phyloP scores from a whole-genome alignment of 1,284 basidiomycete genomes.

The Moesziomyces antarcticus region DNA sequence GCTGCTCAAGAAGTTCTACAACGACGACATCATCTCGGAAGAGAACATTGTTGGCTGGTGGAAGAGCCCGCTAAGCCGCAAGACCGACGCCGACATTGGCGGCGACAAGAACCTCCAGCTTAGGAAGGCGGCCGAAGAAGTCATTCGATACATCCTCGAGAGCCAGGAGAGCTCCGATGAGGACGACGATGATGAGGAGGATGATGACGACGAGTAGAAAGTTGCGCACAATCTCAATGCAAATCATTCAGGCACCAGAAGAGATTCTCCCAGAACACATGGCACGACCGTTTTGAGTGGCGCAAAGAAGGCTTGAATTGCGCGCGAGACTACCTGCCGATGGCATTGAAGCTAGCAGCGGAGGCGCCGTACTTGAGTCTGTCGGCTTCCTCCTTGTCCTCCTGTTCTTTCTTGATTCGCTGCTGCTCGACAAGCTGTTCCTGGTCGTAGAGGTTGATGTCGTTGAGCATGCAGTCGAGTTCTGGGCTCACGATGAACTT shows the following conservation, averaged over 20 bases:
- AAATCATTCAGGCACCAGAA: not conserved
- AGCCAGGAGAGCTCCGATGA: conserved; percentile 66
- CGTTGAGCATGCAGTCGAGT: conserved; percentile 79
- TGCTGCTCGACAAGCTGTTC: conserved; percentile 22
- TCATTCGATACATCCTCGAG: conserved; percentile 68
- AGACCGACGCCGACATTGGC: conserved; percentile 14
- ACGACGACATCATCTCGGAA: conserved; percentile 69
- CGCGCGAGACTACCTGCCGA: conserved; percentile 9
- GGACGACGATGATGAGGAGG: conserved; percentile 52
- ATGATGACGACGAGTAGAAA: conserved; percentile 20
- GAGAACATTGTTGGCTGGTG: conserved; percentile 69
- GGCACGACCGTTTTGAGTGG: not conserved
- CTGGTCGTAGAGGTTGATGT: conserved; percentile 59
- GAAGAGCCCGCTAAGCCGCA: conserved; percentile 46
- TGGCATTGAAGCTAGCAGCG: conserved; percentile 5
- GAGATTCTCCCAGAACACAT: not conserved
- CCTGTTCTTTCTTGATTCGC: conserved; percentile 7
- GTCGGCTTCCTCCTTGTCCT: conserved; percentile 26
- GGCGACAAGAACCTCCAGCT: conserved; percentile 65
- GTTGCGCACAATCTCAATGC: conserved; percentile 1
- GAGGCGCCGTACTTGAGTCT: conserved; percentile 22
- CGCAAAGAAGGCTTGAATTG: too few relatives aligned
- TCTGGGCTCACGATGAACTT: conserved; percentile 88
- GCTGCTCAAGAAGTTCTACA: conserved; percentile 69
- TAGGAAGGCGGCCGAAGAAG: conserved; percentile 67